Conservation (phyloP, 2,329 filamentous ascomycete genomes). For the Periglandula ipomoeae region DNA sequence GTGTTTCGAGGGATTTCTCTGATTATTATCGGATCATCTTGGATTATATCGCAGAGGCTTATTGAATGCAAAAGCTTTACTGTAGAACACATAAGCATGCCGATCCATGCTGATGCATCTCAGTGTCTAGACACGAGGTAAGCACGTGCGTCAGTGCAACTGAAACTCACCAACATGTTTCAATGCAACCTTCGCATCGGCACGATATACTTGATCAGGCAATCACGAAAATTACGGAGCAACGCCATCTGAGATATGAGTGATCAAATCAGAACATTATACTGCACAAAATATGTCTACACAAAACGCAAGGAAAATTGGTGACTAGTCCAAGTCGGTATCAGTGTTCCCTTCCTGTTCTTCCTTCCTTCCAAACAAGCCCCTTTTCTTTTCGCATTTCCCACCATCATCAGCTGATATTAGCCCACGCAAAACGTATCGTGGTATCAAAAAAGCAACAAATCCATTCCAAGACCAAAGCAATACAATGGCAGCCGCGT, state of each 20-base stretch:
- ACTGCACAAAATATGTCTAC: background rate
- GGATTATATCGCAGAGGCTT: no score
- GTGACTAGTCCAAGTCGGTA: background rate
- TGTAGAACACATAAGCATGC: no score
- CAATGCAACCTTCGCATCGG: background rate
- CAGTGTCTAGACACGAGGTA: background rate
- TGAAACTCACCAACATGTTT: background rate
- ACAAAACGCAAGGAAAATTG: slow-evolving; percentile 1
- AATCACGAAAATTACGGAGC: background rate
- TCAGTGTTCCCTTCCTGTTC: background rate
- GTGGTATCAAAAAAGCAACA: slow-evolving; percentile 5
- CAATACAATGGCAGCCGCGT: background rate
- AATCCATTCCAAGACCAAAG: background rate
- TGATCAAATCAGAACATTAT: background rate
- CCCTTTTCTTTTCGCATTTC: background rate
- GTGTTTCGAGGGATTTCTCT: no score
- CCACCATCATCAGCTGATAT: background rate
- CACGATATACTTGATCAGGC: no score
- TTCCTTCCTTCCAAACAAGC: background rate
- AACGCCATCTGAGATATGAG: background rate
- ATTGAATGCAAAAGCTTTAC: no score
- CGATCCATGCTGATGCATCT: no score
- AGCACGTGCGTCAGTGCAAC: background rate
- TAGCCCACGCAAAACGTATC: background rate
- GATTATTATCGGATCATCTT: no score